Base-by-base conservation (phyloP, 148 eudicot species). In the Silene uniflora region DNA sequence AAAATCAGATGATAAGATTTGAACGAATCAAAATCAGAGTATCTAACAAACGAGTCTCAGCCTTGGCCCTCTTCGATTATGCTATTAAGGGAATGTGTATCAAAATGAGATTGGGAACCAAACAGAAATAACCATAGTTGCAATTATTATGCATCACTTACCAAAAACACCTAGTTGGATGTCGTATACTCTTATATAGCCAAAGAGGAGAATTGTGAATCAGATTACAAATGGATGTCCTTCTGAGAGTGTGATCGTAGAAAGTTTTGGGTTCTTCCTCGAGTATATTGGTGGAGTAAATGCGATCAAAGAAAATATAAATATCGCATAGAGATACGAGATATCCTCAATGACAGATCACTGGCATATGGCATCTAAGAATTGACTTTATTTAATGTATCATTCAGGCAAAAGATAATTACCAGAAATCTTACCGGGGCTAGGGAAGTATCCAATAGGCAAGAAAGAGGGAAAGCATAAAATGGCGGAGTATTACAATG, bases 301-400 rank as follows among this genome's bases (percentile, higher is more conserved):
- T 46, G 59, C 18, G 49, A 35, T 66, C 47, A 65, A 21, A 7
- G 22, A 66, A 66, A 29, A 27, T 10, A 18, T 18, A 35, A 66
- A 35, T 27, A n/a, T 5, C 44, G 6, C 29, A 24, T 64, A 5
- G 19, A 64, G n/a, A 35, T 1, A 35, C 4, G 39, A 35, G 39
- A 16, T 64, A 29, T 32, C 22, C 67, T 61, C 47, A 10, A 74
- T 14, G 19, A n/a, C 6, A 23, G 71, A 66, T 67, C 24, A 22
- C 27, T 58, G 54, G 71, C 68, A 71, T 62, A 64, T 71, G 62
- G 71, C 68, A 71, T 62, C 75, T 71, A 7, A 58, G 3, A 56
- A 18, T 61, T 72, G 23, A 67, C 71, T 19, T 62, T 70, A 62
- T 63, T 68, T 80, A 47, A 61, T 60, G 70, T 6, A 27, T 46